Conservation (phyloP, 805 yeast genomes). For the Ogataea naganishii region DNA sequence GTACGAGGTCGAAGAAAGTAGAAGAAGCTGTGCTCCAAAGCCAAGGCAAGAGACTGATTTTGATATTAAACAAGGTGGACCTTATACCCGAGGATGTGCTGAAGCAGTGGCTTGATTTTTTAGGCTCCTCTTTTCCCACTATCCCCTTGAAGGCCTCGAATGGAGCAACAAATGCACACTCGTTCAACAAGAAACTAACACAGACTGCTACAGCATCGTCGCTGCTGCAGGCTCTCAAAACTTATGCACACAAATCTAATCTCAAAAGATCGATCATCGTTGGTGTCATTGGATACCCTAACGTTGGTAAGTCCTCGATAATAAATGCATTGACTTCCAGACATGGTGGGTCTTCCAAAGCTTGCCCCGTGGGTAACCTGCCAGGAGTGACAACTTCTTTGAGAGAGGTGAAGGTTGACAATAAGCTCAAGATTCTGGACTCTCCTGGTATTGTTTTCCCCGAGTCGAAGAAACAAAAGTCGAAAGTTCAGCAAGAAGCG, state of each 20-base stretch:
- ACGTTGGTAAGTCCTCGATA: slow-evolving; percentile 92
- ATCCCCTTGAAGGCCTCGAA: slow-evolving; percentile 79
- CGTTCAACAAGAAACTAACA: slow-evolving; percentile 68
- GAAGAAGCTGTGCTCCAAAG: slow-evolving; percentile 82
- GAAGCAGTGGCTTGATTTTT: slow-evolving; percentile 73
- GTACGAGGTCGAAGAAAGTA: slow-evolving; percentile 84
- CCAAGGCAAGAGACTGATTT: slow-evolving; percentile 75
- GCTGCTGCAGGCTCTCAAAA: slow-evolving; percentile 71
- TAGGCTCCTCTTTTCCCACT: slow-evolving; percentile 82
- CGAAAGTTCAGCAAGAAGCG: slow-evolving; percentile 68
- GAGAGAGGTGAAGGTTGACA: slow-evolving; percentile 88
- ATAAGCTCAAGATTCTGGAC: slow-evolving; percentile 79
- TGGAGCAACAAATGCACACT: slow-evolving; percentile 58
- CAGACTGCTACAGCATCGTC: slow-evolving; percentile 64
- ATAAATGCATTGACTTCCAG: slow-evolving; percentile 82
- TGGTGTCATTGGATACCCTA: slow-evolving; percentile 96
- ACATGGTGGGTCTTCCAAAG: slow-evolving; percentile 62
- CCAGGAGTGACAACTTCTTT: slow-evolving; percentile 94
- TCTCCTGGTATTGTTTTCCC: slow-evolving; percentile 99
- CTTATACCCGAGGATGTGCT: slow-evolving; percentile 80
- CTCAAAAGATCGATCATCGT: slow-evolving; percentile 84
- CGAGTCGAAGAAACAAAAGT: slow-evolving; percentile 30
- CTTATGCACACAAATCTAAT: slow-evolving; percentile 76
- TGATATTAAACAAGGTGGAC: slow-evolving; percentile 87
- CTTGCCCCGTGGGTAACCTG: slow-evolving; percentile 95